Conservation (phyloP, 1,139 yeast genomes). For the Debaryomyces fabryi region DNA sequence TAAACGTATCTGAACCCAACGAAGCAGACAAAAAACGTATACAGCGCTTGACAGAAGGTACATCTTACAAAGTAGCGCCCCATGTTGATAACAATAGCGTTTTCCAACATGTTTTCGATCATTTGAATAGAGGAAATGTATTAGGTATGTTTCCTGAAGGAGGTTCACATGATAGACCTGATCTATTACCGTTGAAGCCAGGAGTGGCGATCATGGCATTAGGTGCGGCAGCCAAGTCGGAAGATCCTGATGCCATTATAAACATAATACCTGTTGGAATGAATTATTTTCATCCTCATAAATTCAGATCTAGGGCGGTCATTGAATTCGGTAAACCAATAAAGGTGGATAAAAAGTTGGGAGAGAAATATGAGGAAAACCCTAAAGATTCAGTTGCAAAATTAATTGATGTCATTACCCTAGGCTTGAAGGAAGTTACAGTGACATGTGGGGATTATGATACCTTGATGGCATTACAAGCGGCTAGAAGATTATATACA, state of each 20-base stretch:
- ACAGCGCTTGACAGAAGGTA: conserved; percentile 47
- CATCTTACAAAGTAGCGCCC: conserved; percentile 58
- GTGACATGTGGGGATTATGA: conserved; percentile 38
- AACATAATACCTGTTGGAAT: conserved; percentile 50
- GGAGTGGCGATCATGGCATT: conserved; percentile 56
- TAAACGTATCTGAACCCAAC: conserved; percentile 18
- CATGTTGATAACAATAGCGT: conserved; percentile 63
- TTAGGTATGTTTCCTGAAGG: conserved; percentile 74
- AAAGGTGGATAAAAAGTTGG: conserved; percentile 35
- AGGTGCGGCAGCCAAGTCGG: conserved; percentile 42
- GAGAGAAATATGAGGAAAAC: conserved; percentile 24
- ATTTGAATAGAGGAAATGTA: conserved; percentile 56
- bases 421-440: conserved; percentile 35
- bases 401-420: conserved; percentile 27
- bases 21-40: conserved; percentile 32
- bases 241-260: conserved; percentile 35
- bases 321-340: conserved; percentile 51
- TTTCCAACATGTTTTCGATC: conserved; percentile 65
- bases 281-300: conserved; percentile 51
- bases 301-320: conserved; percentile 50
- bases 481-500: conserved; percentile 45
- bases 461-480: conserved; percentile 37
- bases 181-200: conserved; percentile 45
- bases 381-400: conserved; percentile 21
- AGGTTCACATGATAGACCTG: conserved; percentile 45